Conservation (phyloP, 2,329 filamentous ascomycete genomes). For the Alternaria postmessia region DNA sequence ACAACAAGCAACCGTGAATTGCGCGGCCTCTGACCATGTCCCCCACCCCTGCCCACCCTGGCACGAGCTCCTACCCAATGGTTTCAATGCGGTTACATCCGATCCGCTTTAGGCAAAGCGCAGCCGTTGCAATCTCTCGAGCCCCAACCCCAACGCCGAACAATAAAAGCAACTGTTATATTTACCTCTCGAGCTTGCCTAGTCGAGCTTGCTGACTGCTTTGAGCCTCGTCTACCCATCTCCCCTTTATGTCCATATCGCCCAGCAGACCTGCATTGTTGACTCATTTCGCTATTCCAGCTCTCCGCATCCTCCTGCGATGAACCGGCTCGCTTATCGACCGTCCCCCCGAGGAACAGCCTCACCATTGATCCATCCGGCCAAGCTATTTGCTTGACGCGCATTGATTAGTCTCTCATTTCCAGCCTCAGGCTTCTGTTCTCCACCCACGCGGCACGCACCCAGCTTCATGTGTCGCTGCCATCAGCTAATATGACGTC, state of each 20-base stretch:
- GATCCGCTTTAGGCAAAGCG: conserved; percentile 12
- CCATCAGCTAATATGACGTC: conserved; percentile 2
- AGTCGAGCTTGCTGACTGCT: background rate
- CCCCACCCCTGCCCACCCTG: conserved; percentile 8
- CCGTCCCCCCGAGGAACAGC: conserved; percentile 11
- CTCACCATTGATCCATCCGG: conserved; percentile 13
- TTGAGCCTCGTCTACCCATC: conserved; percentile 1
- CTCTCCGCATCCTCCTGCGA: background rate
- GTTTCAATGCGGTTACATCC: conserved; percentile 17
- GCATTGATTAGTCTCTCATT: conserved; percentile 22
- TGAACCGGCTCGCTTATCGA: conserved; percentile 21
- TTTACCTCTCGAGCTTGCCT: conserved; percentile 4
- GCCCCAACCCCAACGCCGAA: conserved; percentile 4
- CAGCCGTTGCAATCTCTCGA: conserved; percentile 17
- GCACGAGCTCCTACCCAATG: conserved; percentile 14
- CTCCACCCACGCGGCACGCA: background rate
- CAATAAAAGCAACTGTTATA: conserved; percentile 12
- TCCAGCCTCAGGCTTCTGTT: conserved; percentile 5
- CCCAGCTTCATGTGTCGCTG: conserved; percentile 6
- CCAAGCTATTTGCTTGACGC: conserved; percentile 21
- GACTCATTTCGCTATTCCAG: background rate
- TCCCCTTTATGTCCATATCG: conserved; percentile 9
- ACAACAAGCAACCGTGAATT: conserved; percentile 19
- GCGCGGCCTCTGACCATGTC: conserved; percentile 15
- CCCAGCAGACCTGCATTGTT: conserved; percentile 4